Evolutionary conservation across 441 rosid genomes (phyloP).

Genomic region (Biscutella laevigata): DNA sequence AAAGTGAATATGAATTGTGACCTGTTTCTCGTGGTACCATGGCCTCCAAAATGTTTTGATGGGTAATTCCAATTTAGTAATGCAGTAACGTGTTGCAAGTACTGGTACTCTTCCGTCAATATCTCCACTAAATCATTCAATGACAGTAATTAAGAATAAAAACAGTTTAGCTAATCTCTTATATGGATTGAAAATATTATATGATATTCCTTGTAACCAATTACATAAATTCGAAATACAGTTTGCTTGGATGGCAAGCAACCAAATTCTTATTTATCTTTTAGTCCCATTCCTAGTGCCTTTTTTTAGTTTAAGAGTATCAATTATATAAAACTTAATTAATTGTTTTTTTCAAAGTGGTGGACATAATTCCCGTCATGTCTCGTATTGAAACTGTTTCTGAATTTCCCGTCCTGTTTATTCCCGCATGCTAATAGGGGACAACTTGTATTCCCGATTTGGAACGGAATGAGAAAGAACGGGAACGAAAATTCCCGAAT

Average conservation of each 20-base stretch:
- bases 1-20: not conserved
- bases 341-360: not conserved
- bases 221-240: not conserved
- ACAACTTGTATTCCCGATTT: no score
- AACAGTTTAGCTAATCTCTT: not conserved
- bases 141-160: not conserved
- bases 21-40: constrained; percentile 77
- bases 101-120: constrained; percentile 87
- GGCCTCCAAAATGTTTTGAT: constrained; percentile 71
- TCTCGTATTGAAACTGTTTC: no score
- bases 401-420: no score
- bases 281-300: not conserved
- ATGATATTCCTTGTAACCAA: not conserved
- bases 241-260: not conserved
- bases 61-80: constrained; percentile 38
- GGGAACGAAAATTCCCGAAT: no score
- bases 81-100: constrained; percentile 58
- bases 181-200: no score
- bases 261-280: not conserved
- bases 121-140: constrained; percentile 54
- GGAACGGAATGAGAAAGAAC: no score
- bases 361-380: no score
- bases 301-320: not conserved
- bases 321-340: not conserved
- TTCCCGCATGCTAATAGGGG: no score